These are phyloP conservation scores for Termitomyces sp. DNA, from an alignment of 768 basidiomycete genomes.

Conservation along the genomic window DNA sequence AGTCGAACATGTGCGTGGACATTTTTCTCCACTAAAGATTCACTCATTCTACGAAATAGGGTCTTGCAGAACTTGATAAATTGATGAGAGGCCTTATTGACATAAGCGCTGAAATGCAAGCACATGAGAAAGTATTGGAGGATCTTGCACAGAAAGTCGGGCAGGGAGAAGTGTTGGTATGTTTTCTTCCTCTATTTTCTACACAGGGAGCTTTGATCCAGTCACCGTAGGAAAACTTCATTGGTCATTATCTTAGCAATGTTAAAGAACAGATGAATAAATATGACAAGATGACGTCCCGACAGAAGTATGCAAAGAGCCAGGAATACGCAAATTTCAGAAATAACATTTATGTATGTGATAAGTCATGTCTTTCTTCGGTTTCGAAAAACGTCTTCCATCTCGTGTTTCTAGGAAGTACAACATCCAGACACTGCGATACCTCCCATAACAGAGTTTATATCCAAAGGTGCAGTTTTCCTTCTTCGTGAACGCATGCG, in stretches of 20 bases:
- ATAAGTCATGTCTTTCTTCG: neutral
- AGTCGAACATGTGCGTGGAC: constrained; percentile 40
- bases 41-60: constrained; percentile 27
- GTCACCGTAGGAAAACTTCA: constrained; percentile 40
- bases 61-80: constrained; percentile 53
- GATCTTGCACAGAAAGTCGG: constrained; percentile 53
- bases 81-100: constrained; percentile 71
- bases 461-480: constrained; percentile 52
- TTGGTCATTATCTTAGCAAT: constrained; percentile 45
- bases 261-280: constrained; percentile 36
- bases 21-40: constrained; percentile 1
- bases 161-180: constrained; percentile 54
- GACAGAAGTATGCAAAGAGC: constrained; percentile 73
- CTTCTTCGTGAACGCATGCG: neutral
- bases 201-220: neutral
- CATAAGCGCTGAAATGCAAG: constrained; percentile 53
- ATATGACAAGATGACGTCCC: constrained; percentile 57
- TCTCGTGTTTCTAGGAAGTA: constrained; percentile 46
- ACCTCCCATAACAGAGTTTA: constrained; percentile 72
- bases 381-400: neutral
- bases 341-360: constrained; percentile 56
- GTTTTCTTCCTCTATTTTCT: constrained; percentile 20
- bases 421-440: constrained; percentile 61
- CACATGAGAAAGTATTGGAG: constrained; percentile 49
- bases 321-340: constrained; percentile 58